Percentiles rank a stretch among this genome's conserved stretches.
phyloP scores from a whole-genome alignment of 1,139 yeast genomes.

The Protomyces macrosporus region DNA sequence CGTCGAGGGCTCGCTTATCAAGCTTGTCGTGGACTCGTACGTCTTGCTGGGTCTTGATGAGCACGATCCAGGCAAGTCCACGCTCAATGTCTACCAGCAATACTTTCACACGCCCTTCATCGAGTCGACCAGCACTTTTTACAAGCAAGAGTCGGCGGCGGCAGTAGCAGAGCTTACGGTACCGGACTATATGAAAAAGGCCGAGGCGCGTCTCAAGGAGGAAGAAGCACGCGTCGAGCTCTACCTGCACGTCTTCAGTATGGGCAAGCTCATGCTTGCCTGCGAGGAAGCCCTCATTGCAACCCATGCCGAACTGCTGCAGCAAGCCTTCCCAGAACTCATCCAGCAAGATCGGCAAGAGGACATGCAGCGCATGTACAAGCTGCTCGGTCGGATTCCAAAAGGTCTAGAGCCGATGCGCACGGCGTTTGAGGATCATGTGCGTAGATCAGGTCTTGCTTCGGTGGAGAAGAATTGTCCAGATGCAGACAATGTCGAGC shows the following conservation, averaged over 20 bases:
- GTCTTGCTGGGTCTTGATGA: constrained; percentile 49
- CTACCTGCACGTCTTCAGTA: constrained; percentile 82
- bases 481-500: constrained; percentile 51
- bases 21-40: constrained; percentile 75
- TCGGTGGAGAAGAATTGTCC: constrained; percentile 62
- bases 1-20: constrained; percentile 61
- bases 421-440: constrained; percentile 63
- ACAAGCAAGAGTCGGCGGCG: constrained; percentile 60
- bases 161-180: constrained; percentile 72
- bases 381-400: constrained; percentile 61
- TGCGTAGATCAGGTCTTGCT: constrained; percentile 64
- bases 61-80: constrained; percentile 72
- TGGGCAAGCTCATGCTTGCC: constrained; percentile 65
- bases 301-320: constrained; percentile 71
- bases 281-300: constrained; percentile 72
- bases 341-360: constrained; percentile 70
- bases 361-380: constrained; percentile 75
- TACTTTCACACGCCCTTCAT: constrained; percentile 74
- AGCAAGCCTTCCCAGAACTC: constrained; percentile 66
- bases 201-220: constrained; percentile 73
- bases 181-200: constrained; percentile 84
- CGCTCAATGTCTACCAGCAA: constrained; percentile 72
- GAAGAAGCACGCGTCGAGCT: constrained; percentile 73
- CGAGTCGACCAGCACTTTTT: constrained; percentile 67
- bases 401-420: constrained; percentile 74